A percentile compares a stretch with the other conserved stretches of the same genome.
phyloP scores from a whole-genome alignment of 768 basidiomycete species.

The Dictyophora rubrovolvata region DNA sequence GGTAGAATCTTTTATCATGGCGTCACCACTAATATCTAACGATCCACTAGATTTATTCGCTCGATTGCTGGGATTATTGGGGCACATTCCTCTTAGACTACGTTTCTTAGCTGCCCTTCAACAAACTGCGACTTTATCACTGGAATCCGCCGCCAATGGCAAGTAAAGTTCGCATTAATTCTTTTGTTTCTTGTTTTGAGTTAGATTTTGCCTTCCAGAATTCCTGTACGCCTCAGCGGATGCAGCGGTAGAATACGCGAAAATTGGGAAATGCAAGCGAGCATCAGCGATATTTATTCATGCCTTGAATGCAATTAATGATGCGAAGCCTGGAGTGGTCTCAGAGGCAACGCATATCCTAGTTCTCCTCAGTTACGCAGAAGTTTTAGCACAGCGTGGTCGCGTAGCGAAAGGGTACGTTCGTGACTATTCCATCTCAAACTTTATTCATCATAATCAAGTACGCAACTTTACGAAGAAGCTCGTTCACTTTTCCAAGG shows the following conservation, averaged over 20 bases:
- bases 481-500: not conserved
- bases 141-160: slow-evolving; percentile 39
- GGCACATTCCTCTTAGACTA: slow-evolving; percentile 54
- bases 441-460: slow-evolving; percentile 7
- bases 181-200: not conserved
- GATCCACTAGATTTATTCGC: slow-evolving; percentile 38
- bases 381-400: slow-evolving; percentile 50
- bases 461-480: slow-evolving; percentile 16
- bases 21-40: not conserved
- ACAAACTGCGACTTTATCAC: slow-evolving; percentile 43
- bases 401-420: slow-evolving; percentile 50
- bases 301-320: slow-evolving; percentile 35
- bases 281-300: slow-evolving; percentile 59
- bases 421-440: not conserved
- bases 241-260: slow-evolving; percentile 70
- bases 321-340: slow-evolving; percentile 21
- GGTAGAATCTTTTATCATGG: slow-evolving; percentile 30
- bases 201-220: slow-evolving; percentile 27
- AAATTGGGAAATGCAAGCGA: slow-evolving; percentile 62
- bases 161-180: slow-evolving; percentile 10
- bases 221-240: slow-evolving; percentile 57
- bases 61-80: slow-evolving; percentile 60
- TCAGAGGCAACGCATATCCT: slow-evolving; percentile 43
- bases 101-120: slow-evolving; percentile 56
- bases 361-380: slow-evolving; percentile 57